Conservation (phyloP, 768 basidiomycete species). For the Boletus edulis region DNA sequence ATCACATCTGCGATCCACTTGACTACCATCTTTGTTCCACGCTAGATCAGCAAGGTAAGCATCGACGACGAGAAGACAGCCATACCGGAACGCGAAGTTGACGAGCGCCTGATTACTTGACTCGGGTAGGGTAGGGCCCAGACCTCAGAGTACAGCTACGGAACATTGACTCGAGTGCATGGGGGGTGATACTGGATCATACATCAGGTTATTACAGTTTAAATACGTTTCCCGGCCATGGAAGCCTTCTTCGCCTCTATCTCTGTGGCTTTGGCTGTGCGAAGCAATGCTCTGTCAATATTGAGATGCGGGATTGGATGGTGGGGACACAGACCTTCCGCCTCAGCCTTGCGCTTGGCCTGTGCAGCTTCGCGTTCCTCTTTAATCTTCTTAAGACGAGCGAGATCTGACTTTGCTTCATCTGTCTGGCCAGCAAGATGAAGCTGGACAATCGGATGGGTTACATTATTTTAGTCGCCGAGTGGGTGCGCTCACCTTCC, state of each 20-base stretch:
- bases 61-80: no score
- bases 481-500: slow-evolving; percentile 56
- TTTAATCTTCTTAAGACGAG: slow-evolving; percentile 80
- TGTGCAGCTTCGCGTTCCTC: slow-evolving; percentile 86
- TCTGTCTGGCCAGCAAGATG: slow-evolving; percentile 84
- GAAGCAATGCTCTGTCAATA: background rate
- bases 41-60: no score
- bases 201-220: background rate
- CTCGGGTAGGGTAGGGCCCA: no score
- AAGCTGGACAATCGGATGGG: slow-evolving; percentile 40
- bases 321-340: slow-evolving; percentile 57
- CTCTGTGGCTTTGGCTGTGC: slow-evolving; percentile 62
- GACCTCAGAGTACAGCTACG: no score
- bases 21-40: no score
- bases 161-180: background rate
- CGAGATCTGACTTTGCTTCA: slow-evolving; percentile 85
- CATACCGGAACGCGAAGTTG: no score
- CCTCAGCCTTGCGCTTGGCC: slow-evolving; percentile 85
- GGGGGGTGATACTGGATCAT: slow-evolving; percentile 1
- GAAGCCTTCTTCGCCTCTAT: slow-evolving; percentile 53
- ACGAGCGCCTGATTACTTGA: no score
- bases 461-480: background rate
- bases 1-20: no score
- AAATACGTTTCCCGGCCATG: slow-evolving; percentile 26
- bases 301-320: background rate